A percentile compares a stretch with the other conserved stretches of the same genome.
These are phyloP conservation scores for Esteya vermicola DNA, from an alignment of 2,329 filamentous ascomycete genomes.

Conservation along the genomic window DNA sequence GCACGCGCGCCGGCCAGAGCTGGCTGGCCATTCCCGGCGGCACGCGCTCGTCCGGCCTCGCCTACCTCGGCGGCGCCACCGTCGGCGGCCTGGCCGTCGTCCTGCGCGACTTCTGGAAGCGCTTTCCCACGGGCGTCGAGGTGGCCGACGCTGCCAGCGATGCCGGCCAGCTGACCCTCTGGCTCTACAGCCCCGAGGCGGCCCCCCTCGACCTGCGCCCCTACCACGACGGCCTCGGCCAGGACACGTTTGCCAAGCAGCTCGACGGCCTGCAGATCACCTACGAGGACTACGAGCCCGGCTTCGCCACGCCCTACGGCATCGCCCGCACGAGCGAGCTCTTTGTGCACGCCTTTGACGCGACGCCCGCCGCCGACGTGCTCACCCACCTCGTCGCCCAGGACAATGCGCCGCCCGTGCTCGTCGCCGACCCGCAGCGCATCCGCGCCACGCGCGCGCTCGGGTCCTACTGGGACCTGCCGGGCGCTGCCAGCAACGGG, in stretches of 20 bases:
- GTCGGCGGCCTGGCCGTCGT: constrained; percentile 44
- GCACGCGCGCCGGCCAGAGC: constrained; percentile 39
- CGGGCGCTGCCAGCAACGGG: constrained; percentile 5
- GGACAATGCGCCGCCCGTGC: no score
- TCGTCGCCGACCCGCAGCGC: constrained; percentile 27
- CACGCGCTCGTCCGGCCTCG: constrained; percentile 38
- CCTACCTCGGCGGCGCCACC: constrained; percentile 42
- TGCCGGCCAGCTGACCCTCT: constrained; percentile 38
- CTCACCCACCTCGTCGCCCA: neutral
- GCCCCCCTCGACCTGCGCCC: constrained; percentile 40
- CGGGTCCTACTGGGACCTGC: constrained; percentile 37
- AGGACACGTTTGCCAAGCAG: constrained; percentile 41
- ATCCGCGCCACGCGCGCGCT: constrained; percentile 35
- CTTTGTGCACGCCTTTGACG: constrained; percentile 35
- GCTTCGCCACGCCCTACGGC: constrained; percentile 41
- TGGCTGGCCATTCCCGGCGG: constrained; percentile 46
- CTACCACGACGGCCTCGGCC: constrained; percentile 42
- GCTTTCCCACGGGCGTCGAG: constrained; percentile 44
- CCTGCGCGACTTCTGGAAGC: constrained; percentile 48
- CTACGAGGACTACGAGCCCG: constrained; percentile 46
- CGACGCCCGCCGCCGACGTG: constrained; percentile 26
- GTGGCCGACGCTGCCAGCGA: constrained; percentile 35
- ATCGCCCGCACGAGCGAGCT: constrained; percentile 44
- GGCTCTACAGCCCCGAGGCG: constrained; percentile 44
- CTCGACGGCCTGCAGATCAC: constrained; percentile 47